Percentiles rank a stretch among this genome's conserved stretches.
These are phyloP conservation scores for Dillenia turbinata DNA, from an alignment of 164 flowering plant species.

Conservation along the genomic window DNA sequence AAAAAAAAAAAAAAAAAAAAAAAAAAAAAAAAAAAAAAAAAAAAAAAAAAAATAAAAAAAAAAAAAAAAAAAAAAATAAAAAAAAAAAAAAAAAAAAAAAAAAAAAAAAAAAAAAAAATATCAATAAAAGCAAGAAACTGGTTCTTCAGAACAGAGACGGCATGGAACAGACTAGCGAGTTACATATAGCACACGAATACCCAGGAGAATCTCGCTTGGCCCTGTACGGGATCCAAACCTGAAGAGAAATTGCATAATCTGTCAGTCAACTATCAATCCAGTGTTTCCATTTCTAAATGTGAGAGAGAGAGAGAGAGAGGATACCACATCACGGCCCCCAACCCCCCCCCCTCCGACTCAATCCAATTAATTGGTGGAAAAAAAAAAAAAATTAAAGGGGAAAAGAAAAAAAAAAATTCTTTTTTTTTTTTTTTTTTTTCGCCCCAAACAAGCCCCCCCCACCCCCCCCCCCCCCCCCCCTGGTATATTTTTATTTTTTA, in stretches of 20 bases:
- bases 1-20: background rate
- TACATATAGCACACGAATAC: slow-evolving; percentile 38
- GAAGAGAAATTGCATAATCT: slow-evolving; percentile 12
- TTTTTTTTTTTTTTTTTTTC: too few relatives aligned
- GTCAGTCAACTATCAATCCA: too few relatives aligned
- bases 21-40: background rate
- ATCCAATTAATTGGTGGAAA: too few relatives aligned
- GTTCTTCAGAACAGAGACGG: background rate
- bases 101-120: background rate
- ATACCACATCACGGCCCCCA: too few relatives aligned
- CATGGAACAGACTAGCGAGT: background rate
- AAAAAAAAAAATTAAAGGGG: too few relatives aligned
- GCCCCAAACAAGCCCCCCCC: too few relatives aligned
- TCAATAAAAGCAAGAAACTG: background rate
- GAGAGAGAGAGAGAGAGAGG: too few relatives aligned
- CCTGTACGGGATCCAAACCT: slow-evolving; percentile 69
- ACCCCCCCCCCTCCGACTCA: too few relatives aligned
- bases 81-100: background rate
- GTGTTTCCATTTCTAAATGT: too few relatives aligned
- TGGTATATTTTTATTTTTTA: too few relatives aligned
- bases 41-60: background rate
- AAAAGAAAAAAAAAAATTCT: too few relatives aligned
- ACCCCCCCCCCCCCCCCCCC: too few relatives aligned
- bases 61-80: background rate
- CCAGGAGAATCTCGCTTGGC: slow-evolving; percentile 73